Conservation (phyloP, 2,329 filamentous ascomycete genomes). For the Leptographium radiaticola region DNA sequence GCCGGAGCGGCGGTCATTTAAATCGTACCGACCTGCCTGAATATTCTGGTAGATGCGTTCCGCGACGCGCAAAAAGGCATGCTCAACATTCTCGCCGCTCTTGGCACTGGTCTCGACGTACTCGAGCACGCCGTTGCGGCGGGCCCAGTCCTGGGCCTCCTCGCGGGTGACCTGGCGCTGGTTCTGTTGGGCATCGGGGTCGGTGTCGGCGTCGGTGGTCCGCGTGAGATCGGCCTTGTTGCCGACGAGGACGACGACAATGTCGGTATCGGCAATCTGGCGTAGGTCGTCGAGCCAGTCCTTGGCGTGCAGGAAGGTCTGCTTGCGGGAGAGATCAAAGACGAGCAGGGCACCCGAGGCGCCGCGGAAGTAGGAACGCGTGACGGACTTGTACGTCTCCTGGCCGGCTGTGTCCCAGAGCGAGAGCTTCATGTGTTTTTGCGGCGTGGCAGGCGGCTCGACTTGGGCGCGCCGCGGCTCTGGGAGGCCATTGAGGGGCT, state of each 20-base stretch:
- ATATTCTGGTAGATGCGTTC: conserved; percentile 96
- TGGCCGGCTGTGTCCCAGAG: conserved; percentile 96
- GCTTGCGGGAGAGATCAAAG: conserved; percentile 79
- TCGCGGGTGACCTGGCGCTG: conserved; percentile 66
- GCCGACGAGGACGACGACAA: conserved; percentile 86
- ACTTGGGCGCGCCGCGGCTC: conserved; percentile 26
- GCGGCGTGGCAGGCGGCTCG: conserved; percentile 19
- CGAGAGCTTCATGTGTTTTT: conserved; percentile 82
- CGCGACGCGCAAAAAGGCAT: conserved; percentile 83
- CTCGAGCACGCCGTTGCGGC: conserved; percentile 70
- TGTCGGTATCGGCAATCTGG: conserved; percentile 90
- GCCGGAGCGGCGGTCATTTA: conserved; percentile 83
- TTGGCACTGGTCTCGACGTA: conserved; percentile 97
- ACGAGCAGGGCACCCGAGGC: conserved; percentile 63
- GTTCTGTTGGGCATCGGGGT: conserved; percentile 31
- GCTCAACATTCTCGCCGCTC: conserved; percentile 85
- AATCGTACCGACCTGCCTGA: conserved; percentile 83
- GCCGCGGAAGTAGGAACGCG: conserved; percentile 83
- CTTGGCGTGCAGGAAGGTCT: conserved; percentile 78
- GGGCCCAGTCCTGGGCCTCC: conserved; percentile 86
- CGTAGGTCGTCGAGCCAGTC: conserved; percentile 90
- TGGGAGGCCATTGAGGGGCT: conserved; percentile 28
- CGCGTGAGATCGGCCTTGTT: conserved; percentile 75
- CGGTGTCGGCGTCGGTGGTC: conserved; percentile 19
- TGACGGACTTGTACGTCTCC: conserved; percentile 95